Conservation (phyloP, 139 green algal species). For the Ettlia oleoabundans region DNA sequence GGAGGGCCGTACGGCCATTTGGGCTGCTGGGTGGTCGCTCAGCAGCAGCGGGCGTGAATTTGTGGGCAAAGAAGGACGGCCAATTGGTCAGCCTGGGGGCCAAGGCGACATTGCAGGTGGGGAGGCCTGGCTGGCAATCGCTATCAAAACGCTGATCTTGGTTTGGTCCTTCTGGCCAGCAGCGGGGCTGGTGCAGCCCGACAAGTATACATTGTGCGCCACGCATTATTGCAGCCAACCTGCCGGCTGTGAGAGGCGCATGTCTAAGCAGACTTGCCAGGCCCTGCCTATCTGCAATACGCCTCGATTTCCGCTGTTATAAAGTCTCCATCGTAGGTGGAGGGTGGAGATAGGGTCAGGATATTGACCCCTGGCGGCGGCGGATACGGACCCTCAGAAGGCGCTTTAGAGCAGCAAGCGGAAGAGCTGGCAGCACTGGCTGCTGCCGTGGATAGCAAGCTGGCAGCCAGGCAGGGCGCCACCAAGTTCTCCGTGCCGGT, state of each 20-base stretch:
- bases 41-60: constrained; percentile 76
- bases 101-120: constrained; percentile 77
- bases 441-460: background rate
- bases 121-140: no score
- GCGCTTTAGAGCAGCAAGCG: background rate
- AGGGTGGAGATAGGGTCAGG: constrained; percentile 60
- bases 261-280: no score
- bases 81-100: constrained; percentile 75
- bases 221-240: no score
- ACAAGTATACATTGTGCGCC: no score
- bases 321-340: no score
- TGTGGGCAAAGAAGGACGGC: constrained; percentile 68
- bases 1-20: constrained; percentile 77
- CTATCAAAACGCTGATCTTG: no score
- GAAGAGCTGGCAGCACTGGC: constrained; percentile 16
- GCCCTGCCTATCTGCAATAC: no score
- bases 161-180: no score
- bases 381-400: constrained; percentile 57
- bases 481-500: constrained; percentile 27
- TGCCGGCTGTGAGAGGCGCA: no score
- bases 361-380: constrained; percentile 82
- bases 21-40: constrained; percentile 78
- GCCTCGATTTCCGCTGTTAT: no score
- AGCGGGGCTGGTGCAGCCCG: no score
- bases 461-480: background rate